These are phyloP conservation scores for Dendryphion nanum DNA, from an alignment of 2,329 filamentous ascomycete species.

Conservation along the genomic window DNA sequence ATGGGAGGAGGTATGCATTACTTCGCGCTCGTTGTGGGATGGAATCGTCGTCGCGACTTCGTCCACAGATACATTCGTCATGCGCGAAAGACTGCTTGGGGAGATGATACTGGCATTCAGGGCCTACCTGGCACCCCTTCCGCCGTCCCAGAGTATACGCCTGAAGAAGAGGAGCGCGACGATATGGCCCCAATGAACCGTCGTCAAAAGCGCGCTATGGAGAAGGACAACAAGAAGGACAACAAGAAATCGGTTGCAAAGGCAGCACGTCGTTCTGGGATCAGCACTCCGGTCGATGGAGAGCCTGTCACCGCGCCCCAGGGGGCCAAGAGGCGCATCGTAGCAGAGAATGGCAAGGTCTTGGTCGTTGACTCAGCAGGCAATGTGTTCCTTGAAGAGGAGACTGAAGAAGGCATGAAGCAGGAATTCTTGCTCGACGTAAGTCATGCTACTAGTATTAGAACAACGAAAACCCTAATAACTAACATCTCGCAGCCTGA, in stretches of 20 bases:
- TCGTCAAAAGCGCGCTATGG: constrained; percentile 83
- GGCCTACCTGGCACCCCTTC: constrained; percentile 63
- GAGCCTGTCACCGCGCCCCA: constrained; percentile 58
- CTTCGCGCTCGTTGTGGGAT: constrained; percentile 77
- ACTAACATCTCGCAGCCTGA: constrained; percentile 57
- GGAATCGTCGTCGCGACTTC: constrained; percentile 88
- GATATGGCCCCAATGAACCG: constrained; percentile 68
- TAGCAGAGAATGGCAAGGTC: constrained; percentile 93
- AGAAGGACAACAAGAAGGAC: constrained; percentile 73
- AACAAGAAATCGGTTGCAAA: constrained; percentile 49
- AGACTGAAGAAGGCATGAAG: constrained; percentile 79
- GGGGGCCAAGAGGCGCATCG: constrained; percentile 80
- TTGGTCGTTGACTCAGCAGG: constrained; percentile 88
- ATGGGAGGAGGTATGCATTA: constrained; percentile 87
- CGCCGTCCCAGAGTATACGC: constrained; percentile 18
- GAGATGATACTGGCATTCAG: constrained; percentile 67
- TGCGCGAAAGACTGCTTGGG: constrained; percentile 85
- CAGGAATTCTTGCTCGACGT: constrained; percentile 87
- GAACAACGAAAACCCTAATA: background rate
- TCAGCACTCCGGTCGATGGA: constrained; percentile 56
- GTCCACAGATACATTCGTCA: constrained; percentile 89
- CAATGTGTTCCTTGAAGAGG: constrained; percentile 92
- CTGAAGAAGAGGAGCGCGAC: constrained; percentile 47
- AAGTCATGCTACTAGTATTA: constrained; percentile 47
- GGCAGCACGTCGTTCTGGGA: constrained; percentile 53